Base-by-base conservation (phyloP, 441 rosid species). In the Francoa sonchifolia region DNA sequence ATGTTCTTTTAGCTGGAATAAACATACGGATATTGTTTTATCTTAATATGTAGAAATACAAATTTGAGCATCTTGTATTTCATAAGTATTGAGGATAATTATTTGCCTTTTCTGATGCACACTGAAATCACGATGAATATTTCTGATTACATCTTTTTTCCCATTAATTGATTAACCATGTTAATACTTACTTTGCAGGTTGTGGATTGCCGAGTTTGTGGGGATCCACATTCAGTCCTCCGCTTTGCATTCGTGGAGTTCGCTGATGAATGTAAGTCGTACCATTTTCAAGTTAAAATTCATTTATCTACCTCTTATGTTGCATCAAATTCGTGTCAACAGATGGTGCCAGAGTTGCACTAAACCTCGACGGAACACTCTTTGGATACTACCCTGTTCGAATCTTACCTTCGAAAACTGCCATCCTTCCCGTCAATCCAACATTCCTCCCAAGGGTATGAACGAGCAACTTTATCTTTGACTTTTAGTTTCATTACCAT, bases 201-300 rank as follows among this genome's bases (percentile, higher is more conserved):
- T 56, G 89, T 89, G 65, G 95, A 89, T 54, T 84, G 95, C 54
- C 95, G 97, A 38, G 78, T 89, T 15, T 89, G 97, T 50, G 97
- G 97, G 46, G 97, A 89, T 62, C 97, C 97, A 8, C 80, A 82
- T 49, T 89, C 95, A 34, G 92, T 89, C 19, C 95, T 89, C 53
- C 85, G 94, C 8, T 89, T 89, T 69, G 97, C 97, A 31, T 89
- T 87, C 57, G 63, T 87, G 33, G 96, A 82, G 84, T 82, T 87
- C 69, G 79, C 82, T 34, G 80, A 87, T 48, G 84, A 82, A 70
- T 92, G 94, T 87, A 63, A 27, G 9, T 10, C n/a, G 47, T 19
- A 20, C 13, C 11, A 15, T 19, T 33, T 28, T 13, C 7, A 32
- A 34, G 1, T 10, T 23, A 47, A 29, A 6, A 13, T 28, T 19